phyloP scores from a whole-genome alignment of 2,329 filamentous ascomycete species.

The Alternaria consortialis region DNA sequence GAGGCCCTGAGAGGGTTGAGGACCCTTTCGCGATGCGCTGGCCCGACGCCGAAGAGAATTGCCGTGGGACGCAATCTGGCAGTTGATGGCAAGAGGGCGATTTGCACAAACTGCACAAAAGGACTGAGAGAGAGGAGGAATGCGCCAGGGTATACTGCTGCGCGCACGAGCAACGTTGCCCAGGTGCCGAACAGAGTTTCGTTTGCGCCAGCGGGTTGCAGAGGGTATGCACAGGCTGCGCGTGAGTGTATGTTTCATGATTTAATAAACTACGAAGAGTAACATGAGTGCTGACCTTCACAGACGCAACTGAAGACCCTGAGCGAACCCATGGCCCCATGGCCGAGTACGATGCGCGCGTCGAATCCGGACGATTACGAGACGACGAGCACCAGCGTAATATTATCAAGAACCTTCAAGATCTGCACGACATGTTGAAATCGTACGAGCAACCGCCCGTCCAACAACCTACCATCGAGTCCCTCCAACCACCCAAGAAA shows the following conservation, averaged over 20 bases:
- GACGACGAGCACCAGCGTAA: constrained; percentile 93
- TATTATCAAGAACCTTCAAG: constrained; percentile 88
- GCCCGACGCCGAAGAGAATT: constrained; percentile 25
- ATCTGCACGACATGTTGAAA: constrained; percentile 83
- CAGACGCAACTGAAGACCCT: constrained; percentile 24
- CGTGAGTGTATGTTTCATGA: constrained; percentile 30
- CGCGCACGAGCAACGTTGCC: constrained; percentile 7
- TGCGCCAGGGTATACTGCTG: constrained; percentile 13
- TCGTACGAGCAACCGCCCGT: constrained; percentile 78
- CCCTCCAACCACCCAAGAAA: constrained; percentile 64
- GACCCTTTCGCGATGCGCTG: constrained; percentile 37
- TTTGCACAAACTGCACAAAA: constrained; percentile 42
- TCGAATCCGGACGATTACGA: constrained; percentile 74
- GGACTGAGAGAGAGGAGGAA: constrained; percentile 19
- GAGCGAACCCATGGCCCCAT: constrained; percentile 70
- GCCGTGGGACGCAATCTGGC: constrained; percentile 7
- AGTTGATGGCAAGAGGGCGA: constrained; percentile 22
- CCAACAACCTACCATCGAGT: constrained; percentile 78
- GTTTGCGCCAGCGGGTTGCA: constrained; percentile 19
- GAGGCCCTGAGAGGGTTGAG: constrained; percentile 40
- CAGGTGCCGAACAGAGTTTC: constrained; percentile 12
- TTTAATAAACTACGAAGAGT: neutral
- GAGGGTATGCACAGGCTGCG: constrained; percentile 43
- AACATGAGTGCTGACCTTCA: constrained; percentile 14
- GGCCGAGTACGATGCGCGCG: constrained; percentile 85